A percentile compares a stretch with the other conserved stretches of the same genome.
phyloP scores from a whole-genome alignment of 768 basidiomycete species.

The Leccinellum rugosiceps region DNA sequence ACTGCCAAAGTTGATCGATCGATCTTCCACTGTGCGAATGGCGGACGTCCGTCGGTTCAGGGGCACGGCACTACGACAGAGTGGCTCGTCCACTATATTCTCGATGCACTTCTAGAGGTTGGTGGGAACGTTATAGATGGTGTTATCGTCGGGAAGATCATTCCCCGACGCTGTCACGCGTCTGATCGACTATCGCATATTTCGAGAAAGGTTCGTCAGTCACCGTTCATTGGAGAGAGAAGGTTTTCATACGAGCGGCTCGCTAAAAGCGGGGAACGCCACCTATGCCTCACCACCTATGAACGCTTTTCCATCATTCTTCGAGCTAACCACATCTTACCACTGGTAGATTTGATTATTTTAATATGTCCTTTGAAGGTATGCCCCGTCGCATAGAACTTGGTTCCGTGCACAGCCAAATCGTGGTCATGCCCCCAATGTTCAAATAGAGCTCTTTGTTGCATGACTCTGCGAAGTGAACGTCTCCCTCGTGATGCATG shows the following conservation, averaged over 20 bases:
- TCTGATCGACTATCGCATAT: constrained; percentile 1
- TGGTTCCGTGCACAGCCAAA: constrained; percentile 6
- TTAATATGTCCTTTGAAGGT: constrained; percentile 3
- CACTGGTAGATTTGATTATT: constrained; percentile 2
- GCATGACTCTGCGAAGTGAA: background rate
- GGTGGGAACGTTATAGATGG: background rate
- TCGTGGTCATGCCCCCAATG: constrained; percentile 12
- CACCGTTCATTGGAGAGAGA: background rate
- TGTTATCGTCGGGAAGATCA: constrained; percentile 5
- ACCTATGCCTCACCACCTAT: background rate
- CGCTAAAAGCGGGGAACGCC: background rate
- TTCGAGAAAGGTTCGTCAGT: background rate
- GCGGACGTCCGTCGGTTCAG: constrained; percentile 3
- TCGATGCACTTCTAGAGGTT: background rate
- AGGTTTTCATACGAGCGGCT: background rate
- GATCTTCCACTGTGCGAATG: background rate
- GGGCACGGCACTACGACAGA: constrained; percentile 2
- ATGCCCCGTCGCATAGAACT: background rate
- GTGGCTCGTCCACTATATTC: background rate
- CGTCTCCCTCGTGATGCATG: constrained; percentile 11
- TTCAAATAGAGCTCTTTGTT: constrained; percentile 5
- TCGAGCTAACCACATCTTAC: background rate
- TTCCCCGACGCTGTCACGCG: constrained; percentile 1
- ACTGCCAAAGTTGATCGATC: constrained; percentile 1
- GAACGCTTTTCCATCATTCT: background rate